Conservation (phyloP, 108 stramenopile species). For the Nitzschia palea region DNA sequence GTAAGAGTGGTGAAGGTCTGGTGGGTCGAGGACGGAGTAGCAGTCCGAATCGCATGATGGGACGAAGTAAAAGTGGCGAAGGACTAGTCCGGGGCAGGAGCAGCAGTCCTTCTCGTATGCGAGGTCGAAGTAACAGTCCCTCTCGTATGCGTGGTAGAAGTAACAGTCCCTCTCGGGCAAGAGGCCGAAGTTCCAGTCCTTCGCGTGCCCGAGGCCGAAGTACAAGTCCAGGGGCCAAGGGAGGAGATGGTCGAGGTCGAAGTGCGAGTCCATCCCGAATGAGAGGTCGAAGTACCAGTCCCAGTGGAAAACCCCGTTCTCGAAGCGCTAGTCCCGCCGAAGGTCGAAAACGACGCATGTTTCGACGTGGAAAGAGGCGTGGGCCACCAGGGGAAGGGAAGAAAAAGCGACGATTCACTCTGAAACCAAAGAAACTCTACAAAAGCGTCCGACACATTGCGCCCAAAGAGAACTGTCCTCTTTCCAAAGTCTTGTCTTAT, state of each 20-base stretch:
- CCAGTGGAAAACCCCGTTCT: background rate
- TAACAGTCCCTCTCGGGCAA: background rate
- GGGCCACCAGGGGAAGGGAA: no score
- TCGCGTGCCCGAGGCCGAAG: background rate
- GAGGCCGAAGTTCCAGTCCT: constrained; percentile 17
- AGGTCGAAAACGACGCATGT: background rate
- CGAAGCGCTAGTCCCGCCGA: background rate
- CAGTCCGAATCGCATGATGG: background rate
- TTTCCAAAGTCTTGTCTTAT: constrained; percentile 21
- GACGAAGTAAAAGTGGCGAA: background rate
- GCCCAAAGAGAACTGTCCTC: background rate
- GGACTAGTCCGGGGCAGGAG: background rate
- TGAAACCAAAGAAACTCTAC: background rate
- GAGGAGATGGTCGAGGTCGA: background rate
- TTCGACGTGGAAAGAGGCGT: constrained; percentile 5
- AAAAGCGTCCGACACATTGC: constrained; percentile 4
- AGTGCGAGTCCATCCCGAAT: constrained; percentile 1
- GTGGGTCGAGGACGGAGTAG: constrained; percentile 2
- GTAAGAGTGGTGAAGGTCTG: background rate
- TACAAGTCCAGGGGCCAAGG: constrained; percentile 6
- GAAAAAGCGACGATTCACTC: no score
- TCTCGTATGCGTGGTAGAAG: background rate
- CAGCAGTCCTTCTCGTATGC: constrained; percentile 7
- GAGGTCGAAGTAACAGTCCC: constrained; percentile 9
- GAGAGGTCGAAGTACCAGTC: background rate